Evolutionary conservation across 2,329 filamentous ascomycete genomes (phyloP).

Genomic region (Clarireedia homoeocarpa): DNA sequence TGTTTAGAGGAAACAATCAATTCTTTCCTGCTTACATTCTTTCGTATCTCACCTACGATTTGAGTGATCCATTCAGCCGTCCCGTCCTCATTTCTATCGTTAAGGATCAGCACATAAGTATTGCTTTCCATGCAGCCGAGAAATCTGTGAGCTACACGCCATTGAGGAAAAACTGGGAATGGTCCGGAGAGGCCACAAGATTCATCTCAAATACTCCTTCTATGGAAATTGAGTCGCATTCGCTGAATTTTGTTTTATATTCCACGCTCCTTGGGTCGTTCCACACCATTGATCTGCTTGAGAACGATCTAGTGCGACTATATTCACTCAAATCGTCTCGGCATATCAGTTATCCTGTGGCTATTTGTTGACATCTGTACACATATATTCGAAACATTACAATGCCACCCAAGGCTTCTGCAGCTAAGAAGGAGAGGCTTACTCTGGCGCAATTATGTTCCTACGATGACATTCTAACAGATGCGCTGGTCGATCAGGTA

Average conservation of each 20-base stretch:
- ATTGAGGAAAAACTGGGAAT: not conserved
- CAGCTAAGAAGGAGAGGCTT: constrained; percentile 60
- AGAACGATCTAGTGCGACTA: not conserved
- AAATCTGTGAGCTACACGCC: not conserved
- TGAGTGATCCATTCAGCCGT: not conserved
- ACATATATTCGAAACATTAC: constrained; percentile 5
- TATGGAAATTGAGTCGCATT: not conserved
- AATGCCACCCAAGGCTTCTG: constrained; percentile 38
- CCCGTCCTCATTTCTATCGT: not conserved
- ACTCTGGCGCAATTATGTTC: constrained; percentile 81
- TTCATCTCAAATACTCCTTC: not conserved
- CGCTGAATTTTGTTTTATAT: constrained; percentile 1
- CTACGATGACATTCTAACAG: constrained; percentile 93
- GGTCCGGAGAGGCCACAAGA: not conserved
- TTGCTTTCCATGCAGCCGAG: constrained; percentile 4
- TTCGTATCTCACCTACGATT: constrained; percentile 1
- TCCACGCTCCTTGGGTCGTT: constrained; percentile 1
- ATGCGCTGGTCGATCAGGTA: constrained; percentile 92
- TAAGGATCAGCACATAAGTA: constrained; percentile 10
- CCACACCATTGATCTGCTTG: not conserved
- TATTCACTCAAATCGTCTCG: not conserved
- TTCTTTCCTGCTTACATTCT: constrained; percentile 6
- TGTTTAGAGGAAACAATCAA: constrained; percentile 1
- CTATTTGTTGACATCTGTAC: not conserved
- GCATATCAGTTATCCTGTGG: not conserved